These are phyloP conservation scores for Hypoxylon rickii DNA, from an alignment of 495 filamentous ascomycete species.

Conservation along the genomic window DNA sequence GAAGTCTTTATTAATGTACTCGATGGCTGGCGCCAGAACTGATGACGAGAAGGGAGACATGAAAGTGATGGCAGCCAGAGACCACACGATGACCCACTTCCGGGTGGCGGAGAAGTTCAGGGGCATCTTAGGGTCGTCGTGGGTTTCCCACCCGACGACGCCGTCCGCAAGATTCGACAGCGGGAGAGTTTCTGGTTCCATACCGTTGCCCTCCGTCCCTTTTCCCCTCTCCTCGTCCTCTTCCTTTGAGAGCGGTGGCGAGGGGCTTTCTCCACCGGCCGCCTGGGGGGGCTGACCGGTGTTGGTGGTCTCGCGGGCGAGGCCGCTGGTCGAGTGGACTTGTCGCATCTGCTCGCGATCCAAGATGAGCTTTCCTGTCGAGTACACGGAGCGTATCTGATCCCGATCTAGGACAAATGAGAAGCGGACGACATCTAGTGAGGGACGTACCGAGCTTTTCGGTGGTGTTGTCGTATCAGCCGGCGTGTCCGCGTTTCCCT, in stretches of 20 bases:
- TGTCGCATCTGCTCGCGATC: constrained; percentile 25
- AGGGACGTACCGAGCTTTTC: constrained; percentile 12
- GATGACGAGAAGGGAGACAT: constrained; percentile 67
- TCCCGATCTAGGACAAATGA: constrained; percentile 26
- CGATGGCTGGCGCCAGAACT: constrained; percentile 66
- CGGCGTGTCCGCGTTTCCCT: constrained; percentile 7
- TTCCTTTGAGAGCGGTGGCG: constrained; percentile 7
- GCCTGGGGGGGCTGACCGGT: neutral
- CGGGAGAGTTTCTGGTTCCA: constrained; percentile 39
- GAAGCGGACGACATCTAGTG: constrained; percentile 23
- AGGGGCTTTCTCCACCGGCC: constrained; percentile 8
- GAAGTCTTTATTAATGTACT: constrained; percentile 58
- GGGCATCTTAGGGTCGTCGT: constrained; percentile 72
- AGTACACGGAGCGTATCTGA: constrained; percentile 27
- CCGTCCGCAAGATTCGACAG: constrained; percentile 49
- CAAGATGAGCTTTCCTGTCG: constrained; percentile 23
- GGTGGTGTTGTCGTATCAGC: neutral
- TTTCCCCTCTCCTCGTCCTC: constrained; percentile 29
- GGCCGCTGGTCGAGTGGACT: constrained; percentile 18
- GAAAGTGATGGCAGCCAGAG: constrained; percentile 55
- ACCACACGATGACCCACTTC: constrained; percentile 74
- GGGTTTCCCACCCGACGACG: constrained; percentile 63
- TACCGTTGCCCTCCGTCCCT: too few species aligned
- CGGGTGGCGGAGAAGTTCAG: constrained; percentile 63
- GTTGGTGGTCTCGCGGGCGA: constrained; percentile 2